Conservation (phyloP, 2,329 filamentous ascomycete genomes). For the Cladosporium velox region DNA sequence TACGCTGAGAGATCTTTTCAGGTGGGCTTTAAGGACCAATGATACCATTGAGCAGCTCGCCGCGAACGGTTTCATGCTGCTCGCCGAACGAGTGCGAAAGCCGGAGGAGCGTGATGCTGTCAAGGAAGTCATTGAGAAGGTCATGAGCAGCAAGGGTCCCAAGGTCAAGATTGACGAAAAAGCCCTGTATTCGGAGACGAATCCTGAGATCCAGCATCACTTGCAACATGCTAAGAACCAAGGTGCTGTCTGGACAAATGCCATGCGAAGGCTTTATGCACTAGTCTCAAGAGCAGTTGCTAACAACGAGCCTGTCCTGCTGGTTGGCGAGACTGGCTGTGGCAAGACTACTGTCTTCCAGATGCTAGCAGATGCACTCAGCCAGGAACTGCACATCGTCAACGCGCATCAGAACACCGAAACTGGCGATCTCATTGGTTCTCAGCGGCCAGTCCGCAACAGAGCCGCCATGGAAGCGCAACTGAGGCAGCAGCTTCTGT, state of each 20-base stretch:
- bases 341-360: slow-evolving; percentile 98
- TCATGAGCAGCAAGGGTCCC: slow-evolving; percentile 65
- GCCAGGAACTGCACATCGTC: slow-evolving; percentile 78
- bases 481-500: slow-evolving; percentile 62
- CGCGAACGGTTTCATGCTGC: slow-evolving; percentile 90
- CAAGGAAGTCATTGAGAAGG: slow-evolving; percentile 81
- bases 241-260: slow-evolving; percentile 87
- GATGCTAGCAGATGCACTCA: slow-evolving; percentile 77
- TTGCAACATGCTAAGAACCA: slow-evolving; percentile 51
- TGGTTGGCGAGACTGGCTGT: slow-evolving; percentile 95
- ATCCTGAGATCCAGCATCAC: slow-evolving; percentile 41
- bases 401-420: slow-evolving; percentile 99
- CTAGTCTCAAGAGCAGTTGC: slow-evolving; percentile 82
- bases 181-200: slow-evolving; percentile 64
- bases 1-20: slow-evolving; percentile 90
- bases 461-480: slow-evolving; percentile 69
- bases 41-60: slow-evolving; percentile 88
- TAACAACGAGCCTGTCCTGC: slow-evolving; percentile 89
- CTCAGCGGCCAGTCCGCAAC: slow-evolving; percentile 88
- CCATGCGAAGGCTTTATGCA: slow-evolving; percentile 89
- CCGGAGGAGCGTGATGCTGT: slow-evolving; percentile 81
- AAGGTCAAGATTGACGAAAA: slow-evolving; percentile 74
- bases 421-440: slow-evolving; percentile 94
- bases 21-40: slow-evolving; percentile 86
- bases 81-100: slow-evolving; percentile 93